phyloP scores from a whole-genome alignment of 345 rosid genomes.

The Eucalyptus microcorys region DNA sequence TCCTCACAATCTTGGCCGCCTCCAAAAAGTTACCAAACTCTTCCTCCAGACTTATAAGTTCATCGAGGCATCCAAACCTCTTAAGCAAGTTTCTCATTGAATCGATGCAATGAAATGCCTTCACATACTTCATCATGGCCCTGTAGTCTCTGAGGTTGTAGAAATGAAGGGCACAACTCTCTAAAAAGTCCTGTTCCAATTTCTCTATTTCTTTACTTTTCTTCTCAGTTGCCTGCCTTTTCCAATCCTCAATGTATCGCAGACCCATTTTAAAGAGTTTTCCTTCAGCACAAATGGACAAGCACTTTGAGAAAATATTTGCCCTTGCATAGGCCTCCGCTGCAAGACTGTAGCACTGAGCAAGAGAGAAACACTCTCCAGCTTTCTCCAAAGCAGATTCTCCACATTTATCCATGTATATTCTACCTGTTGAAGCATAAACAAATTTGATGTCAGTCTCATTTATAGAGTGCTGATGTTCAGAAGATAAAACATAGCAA shows the following conservation, averaged over 20 bases:
- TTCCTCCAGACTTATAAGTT: slow-evolving; percentile 10
- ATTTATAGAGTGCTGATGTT: neutral
- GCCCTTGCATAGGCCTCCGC: neutral
- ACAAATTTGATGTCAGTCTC: neutral
- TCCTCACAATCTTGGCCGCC: slow-evolving; percentile 9
- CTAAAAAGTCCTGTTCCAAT: neutral
- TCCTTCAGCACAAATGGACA: neutral
- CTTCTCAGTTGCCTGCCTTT: neutral
- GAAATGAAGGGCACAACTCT: neutral
- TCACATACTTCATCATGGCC: slow-evolving; percentile 12
- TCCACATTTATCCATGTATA: slow-evolving; percentile 6
- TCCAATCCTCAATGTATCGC: neutral
- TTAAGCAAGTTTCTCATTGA: neutral
- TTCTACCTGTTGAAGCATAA: slow-evolving; percentile 11
- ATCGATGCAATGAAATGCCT: neutral
- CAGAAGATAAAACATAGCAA: neutral
- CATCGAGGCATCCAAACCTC: neutral
- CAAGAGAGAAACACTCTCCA: neutral
- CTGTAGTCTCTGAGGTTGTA: neutral
- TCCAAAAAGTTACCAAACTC: slow-evolving; percentile 4
- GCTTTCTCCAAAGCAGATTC: neutral
- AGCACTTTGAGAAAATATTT: neutral
- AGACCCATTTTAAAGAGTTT: neutral
- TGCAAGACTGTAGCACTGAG: neutral
- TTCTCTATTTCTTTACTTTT: neutral